Evolutionary conservation across 2,329 filamentous ascomycete genomes (phyloP).

Genomic region (Fusarium buxicola): DNA sequence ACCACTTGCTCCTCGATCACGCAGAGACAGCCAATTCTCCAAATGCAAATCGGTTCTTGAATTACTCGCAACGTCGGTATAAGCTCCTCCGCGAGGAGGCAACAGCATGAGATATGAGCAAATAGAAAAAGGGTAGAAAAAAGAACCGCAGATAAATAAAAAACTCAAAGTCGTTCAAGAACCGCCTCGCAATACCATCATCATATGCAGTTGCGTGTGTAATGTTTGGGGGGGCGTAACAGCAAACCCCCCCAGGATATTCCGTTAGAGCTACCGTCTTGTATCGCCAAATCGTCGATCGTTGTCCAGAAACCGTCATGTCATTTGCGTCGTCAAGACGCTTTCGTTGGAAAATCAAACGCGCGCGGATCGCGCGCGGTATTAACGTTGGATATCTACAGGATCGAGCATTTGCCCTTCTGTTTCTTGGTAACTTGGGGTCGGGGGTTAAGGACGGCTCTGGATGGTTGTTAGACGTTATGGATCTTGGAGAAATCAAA

Average conservation of each 20-base stretch:
- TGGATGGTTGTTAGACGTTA: slow-evolving; percentile 53
- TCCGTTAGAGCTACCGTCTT: slow-evolving; percentile 43
- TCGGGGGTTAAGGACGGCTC: slow-evolving; percentile 78
- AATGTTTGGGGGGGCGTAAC: slow-evolving; percentile 25
- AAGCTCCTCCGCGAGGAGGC: slow-evolving; percentile 44
- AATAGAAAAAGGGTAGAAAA: slow-evolving; percentile 38
- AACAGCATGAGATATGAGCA: slow-evolving; percentile 37
- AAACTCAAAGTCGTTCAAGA: slow-evolving; percentile 47
- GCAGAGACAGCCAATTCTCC: slow-evolving; percentile 18
- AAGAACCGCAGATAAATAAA: slow-evolving; percentile 34
- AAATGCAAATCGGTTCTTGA: slow-evolving; percentile 43
- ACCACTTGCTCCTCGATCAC: not conserved
- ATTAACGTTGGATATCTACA: slow-evolving; percentile 59
- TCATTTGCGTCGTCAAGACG: slow-evolving; percentile 44
- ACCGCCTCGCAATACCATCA: slow-evolving; percentile 46
- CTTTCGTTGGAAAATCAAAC: slow-evolving; percentile 37
- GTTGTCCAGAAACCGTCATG: slow-evolving; percentile 41
- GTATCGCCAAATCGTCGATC: slow-evolving; percentile 42
- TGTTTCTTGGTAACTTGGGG: slow-evolving; percentile 67
- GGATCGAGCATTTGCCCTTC: slow-evolving; percentile 76
- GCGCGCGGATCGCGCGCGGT: slow-evolving; percentile 12
- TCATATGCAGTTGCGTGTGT: slow-evolving; percentile 43
- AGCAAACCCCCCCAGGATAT: slow-evolving; percentile 38
- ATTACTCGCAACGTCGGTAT: slow-evolving; percentile 47
- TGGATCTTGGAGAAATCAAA: not conserved